Evolutionary conservation across 768 basidiomycete genomes (phyloP).

Genomic region (Asterophora parasitica): DNA sequence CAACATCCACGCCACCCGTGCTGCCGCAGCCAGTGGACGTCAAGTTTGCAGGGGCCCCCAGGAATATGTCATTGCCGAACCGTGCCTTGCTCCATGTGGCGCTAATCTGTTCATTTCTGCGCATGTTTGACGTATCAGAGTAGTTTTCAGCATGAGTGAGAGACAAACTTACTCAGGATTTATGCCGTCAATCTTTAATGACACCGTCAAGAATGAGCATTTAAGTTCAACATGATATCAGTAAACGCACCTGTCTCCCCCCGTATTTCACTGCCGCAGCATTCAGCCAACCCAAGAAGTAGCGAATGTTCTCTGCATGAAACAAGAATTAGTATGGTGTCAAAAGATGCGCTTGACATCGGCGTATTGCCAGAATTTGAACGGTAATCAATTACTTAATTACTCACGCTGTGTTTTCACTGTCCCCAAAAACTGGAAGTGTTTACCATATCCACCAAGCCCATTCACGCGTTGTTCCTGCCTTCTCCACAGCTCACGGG

Average conservation of each 20-base stretch:
- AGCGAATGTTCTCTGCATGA: constrained; percentile 22
- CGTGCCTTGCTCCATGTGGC: constrained; percentile 1
- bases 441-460: constrained; percentile 31
- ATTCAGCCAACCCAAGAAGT: constrained; percentile 37
- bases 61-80: constrained; percentile 4
- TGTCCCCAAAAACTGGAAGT: constrained; percentile 31
- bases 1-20: too few species aligned
- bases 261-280: constrained; percentile 34
- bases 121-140: background rate
- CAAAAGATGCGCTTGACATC: background rate
- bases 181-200: background rate
- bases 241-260: constrained; percentile 26
- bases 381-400: too few species aligned
- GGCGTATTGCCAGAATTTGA: too few species aligned
- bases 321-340: too few species aligned
- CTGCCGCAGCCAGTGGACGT: background rate
- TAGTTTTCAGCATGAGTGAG: background rate
- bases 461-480: constrained; percentile 27
- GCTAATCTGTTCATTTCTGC: constrained; percentile 1
- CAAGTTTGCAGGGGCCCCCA: background rate
- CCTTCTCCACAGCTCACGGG: constrained; percentile 26
- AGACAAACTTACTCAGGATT: background rate
- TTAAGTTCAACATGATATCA: background rate
- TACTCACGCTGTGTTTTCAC: constrained; percentile 24
- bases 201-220: background rate